Percentiles rank a stretch among this genome's conserved stretches.
Evolutionary conservation across 805 yeast genomes (phyloP).

Genomic region (Kuraishia capsulata): DNA sequence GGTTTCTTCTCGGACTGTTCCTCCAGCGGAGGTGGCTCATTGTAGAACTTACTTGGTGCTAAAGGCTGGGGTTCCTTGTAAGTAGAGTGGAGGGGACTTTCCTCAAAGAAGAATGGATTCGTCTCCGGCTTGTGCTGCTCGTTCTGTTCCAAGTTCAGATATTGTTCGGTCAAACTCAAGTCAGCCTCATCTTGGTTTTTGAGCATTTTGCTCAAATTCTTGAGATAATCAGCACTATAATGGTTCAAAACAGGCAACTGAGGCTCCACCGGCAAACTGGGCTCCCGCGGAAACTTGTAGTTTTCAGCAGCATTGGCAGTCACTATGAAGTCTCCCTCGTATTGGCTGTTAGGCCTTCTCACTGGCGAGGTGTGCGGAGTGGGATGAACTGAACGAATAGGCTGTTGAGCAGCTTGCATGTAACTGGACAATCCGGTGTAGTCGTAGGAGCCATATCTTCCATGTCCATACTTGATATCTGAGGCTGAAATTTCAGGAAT

Average conservation of each 20-base stretch:
- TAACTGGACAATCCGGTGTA: too few relatives aligned
- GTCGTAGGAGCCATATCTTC: conserved; percentile 6
- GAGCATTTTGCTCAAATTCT: conserved; percentile 12
- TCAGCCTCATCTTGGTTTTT: background rate
- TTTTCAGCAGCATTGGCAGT: conserved; percentile 36
- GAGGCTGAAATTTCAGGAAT: conserved; percentile 12
- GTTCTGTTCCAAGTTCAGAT: background rate
- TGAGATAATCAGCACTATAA: conserved; percentile 34
- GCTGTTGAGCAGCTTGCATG: conserved; percentile 17
- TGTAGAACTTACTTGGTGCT: background rate
- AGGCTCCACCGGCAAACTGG: conserved; percentile 21
- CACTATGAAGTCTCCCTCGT: conserved; percentile 33
- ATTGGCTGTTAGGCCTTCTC: conserved; percentile 1
- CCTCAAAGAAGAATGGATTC: too few relatives aligned
- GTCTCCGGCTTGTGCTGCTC: background rate
- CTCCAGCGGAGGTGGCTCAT: background rate
- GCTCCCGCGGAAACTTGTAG: conserved; percentile 46
- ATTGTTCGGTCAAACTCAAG: background rate
- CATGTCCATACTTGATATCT: conserved; percentile 9
- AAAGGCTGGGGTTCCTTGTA: background rate
- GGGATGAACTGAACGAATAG: conserved; percentile 24
- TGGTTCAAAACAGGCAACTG: too few relatives aligned
- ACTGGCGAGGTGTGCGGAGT: conserved; percentile 10
- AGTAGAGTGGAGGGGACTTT: background rate
- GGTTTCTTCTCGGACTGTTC: background rate